These are phyloP conservation scores for Anisodus tanguticus DNA, from an alignment of 257 asterid genomes.

Conservation along the genomic window DNA sequence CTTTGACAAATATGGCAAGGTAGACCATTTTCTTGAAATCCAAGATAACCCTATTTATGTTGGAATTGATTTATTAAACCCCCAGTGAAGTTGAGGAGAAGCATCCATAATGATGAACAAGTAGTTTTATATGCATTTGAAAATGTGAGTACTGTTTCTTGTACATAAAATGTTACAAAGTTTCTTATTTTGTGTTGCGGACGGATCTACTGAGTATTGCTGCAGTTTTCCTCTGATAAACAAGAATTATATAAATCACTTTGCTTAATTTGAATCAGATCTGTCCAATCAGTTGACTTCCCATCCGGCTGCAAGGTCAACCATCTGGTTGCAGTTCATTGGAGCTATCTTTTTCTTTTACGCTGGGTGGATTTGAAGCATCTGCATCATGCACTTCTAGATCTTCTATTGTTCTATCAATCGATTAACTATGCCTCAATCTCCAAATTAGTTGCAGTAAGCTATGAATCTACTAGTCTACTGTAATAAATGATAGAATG, in stretches of 20 bases:
- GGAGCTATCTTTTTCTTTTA: not conserved
- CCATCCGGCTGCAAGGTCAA: not conserved
- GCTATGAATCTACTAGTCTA: not conserved
- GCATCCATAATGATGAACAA: not conserved
- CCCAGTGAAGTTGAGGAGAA: not conserved
- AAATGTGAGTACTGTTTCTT: not conserved
- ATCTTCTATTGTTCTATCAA: not conserved
- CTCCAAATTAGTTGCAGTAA: not conserved
- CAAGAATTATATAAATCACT: not conserved
- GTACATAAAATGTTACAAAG: not conserved
- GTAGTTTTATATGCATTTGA: not conserved
- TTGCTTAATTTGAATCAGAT: not conserved
- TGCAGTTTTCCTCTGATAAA: not conserved
- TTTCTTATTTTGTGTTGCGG: not conserved
- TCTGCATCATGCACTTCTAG: not conserved
- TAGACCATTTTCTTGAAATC: slow-evolving; percentile 15
- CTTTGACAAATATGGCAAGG: slow-evolving; percentile 51
- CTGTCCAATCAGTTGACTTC: not conserved
- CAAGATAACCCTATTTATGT: not conserved
- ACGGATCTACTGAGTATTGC: not conserved
- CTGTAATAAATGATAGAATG: not conserved
- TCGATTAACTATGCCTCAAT: not conserved
- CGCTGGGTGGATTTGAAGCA: not conserved
- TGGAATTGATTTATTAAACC: not conserved
- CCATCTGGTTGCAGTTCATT: not conserved